A percentile compares a stretch with the other conserved stretches of the same genome.
Evolutionary conservation across 2,329 filamentous ascomycete species (phyloP).

Genomic region (Lizonia empirigonia): DNA sequence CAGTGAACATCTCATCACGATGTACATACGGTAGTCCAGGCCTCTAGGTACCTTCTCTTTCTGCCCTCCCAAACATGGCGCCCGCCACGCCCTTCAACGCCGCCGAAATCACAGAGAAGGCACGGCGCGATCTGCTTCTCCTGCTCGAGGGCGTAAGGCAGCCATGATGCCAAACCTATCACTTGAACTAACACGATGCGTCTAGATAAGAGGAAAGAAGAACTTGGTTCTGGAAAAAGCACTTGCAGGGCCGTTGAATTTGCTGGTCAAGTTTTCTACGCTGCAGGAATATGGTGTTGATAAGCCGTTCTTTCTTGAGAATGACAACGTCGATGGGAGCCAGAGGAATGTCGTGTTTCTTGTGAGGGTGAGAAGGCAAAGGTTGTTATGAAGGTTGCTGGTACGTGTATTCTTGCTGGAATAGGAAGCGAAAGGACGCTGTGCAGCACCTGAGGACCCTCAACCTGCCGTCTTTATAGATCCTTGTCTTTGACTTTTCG

Average conservation of each 20-base stretch:
- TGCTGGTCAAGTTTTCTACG: conserved; percentile 93
- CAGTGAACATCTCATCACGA: conserved; percentile 1
- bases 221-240: conserved; percentile 92
- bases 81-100: conserved; percentile 73
- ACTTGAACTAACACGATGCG: conserved; percentile 39
- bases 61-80: conserved; percentile 58
- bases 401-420: conserved; percentile 58
- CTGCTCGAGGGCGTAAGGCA: conserved; percentile 92
- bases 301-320: conserved; percentile 96
- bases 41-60: not conserved
- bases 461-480: conserved; percentile 38
- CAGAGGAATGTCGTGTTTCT: conserved; percentile 96
- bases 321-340: conserved; percentile 90
- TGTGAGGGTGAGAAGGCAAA: conserved; percentile 83
- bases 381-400: conserved; percentile 83
- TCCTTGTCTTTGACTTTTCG: conserved; percentile 50
- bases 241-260: conserved; percentile 84
- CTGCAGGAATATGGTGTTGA: conserved; percentile 97
- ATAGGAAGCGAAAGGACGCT: not conserved
- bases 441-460: not conserved
- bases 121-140: conserved; percentile 85
- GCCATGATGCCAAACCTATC: conserved; percentile 36
- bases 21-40: not conserved
- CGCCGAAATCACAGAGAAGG: conserved; percentile 77
- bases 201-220: conserved; percentile 95